These are phyloP conservation scores for Castanopsis chinensis DNA, from an alignment of 306 rosid genomes.

Conservation along the genomic window DNA sequence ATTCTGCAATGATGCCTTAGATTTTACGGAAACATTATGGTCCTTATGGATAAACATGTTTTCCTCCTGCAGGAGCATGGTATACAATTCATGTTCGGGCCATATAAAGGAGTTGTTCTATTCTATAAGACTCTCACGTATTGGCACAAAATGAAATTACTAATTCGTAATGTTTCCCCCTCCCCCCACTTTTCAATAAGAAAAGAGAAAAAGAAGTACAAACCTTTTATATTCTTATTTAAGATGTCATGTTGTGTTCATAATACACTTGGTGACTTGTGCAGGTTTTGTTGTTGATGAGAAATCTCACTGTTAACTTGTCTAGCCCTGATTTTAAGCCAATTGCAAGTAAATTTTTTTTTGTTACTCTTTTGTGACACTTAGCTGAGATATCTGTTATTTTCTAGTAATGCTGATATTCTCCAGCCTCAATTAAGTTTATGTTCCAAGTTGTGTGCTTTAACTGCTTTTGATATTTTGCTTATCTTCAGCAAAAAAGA, in stretches of 20 bases:
- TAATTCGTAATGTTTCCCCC: neutral
- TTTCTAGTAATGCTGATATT: neutral
- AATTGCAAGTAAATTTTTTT: conserved; percentile 39
- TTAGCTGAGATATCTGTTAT: neutral
- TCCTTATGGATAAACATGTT: neutral
- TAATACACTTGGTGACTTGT: conserved; percentile 25
- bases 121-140: neutral
- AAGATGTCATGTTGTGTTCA: neutral
- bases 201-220: neutral
- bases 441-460: neutral
- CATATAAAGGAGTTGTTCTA: neutral
- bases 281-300: conserved; percentile 89
- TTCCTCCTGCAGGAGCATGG: neutral
- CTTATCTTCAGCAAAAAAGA: neutral
- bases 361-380: neutral
- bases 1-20: neutral
- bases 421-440: conserved; percentile 11
- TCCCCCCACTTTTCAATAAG: neutral
- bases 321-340: conserved; percentile 72
- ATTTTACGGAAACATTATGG: neutral
- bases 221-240: neutral
- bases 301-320: conserved; percentile 77
- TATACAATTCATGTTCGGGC: neutral
- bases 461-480: neutral
- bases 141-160: neutral